Evolutionary conservation across 2,329 filamentous ascomycete genomes (phyloP), one percentile per base, ranked within the genome.

Genomic region (Ascochyta fabae): DNA sequence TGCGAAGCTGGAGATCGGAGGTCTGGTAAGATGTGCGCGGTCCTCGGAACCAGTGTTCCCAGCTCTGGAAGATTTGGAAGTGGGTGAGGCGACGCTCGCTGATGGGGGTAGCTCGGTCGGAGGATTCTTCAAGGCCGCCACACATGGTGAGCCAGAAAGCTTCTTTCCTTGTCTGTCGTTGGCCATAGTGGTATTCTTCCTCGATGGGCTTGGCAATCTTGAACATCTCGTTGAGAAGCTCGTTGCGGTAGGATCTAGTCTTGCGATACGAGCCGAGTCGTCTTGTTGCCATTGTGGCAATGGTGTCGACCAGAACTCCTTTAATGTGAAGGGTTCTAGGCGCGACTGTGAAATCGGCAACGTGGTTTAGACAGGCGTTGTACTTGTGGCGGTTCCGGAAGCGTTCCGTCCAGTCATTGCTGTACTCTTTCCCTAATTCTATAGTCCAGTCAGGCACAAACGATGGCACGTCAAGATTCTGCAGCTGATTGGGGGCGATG

Each of bases 131-230:
- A 7, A 41, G 34, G 12, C 50, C 50, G 15, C 44, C 50, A 12
- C 44, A 53, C 44, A 53, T 29, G 15, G 50, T 43, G 23, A 53
- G 50, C 50, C 50, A 53, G 19, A 53, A 53, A 2, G 50, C 50
- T 39, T 53, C 44, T 33, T 53, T 53, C 10, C 26, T 47, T 15
- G 44, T 48, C 38, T 53, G 50, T 3, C 24, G 26, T 16, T 48
- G 38, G 19, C 43, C 26, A 12, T 16, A 10, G 16, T 48, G 43
- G 24, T 33, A 34, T 9, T n/a, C 19, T 3, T 27, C 38, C 1
- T 38, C 38, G 15, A 8, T 8, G 39, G 50, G 44, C 3, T 43
- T 12, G 3, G 50, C 50, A 1, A 53, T 33, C 33, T 48, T 5
- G 31, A 31, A 43, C 44, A 53, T 48, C 3, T 53, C 50, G 10